These are phyloP conservation scores for Kazachstania martiniae DNA, from an alignment of 805 yeast genomes.

Conservation along the genomic window DNA sequence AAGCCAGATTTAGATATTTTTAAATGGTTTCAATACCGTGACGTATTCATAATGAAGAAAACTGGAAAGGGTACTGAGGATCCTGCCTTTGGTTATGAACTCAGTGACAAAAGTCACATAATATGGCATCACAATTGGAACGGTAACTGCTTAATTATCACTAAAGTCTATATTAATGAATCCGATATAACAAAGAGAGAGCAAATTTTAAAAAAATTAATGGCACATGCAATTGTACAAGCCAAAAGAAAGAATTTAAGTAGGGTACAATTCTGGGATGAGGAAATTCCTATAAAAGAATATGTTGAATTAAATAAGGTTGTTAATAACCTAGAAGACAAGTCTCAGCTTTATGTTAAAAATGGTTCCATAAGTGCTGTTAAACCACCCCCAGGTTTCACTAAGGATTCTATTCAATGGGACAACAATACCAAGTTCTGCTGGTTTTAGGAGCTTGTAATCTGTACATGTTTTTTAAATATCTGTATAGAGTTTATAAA, in stretches of 20 bases:
- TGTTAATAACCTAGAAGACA: conserved; percentile 17
- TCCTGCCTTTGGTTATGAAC: conserved; percentile 23
- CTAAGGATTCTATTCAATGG: conserved; percentile 27
- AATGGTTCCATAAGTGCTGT: conserved; percentile 33
- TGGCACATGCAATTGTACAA: conserved; percentile 29
- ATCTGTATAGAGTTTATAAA: neutral
- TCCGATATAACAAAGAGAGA: conserved; percentile 6
- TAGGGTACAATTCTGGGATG: conserved; percentile 32
- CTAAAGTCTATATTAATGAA: conserved; percentile 17
- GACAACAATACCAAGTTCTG: conserved; percentile 36
- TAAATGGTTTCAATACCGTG: conserved; percentile 36
- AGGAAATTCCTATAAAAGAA: conserved; percentile 23
- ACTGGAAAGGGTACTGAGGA: conserved; percentile 6
- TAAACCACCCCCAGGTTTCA: conserved; percentile 23
- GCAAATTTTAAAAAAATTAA: conserved; percentile 18
- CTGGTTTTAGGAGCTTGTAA: conserved; percentile 31
- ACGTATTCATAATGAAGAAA: conserved; percentile 24
- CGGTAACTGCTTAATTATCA: conserved; percentile 20
- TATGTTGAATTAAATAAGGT: conserved; percentile 14
- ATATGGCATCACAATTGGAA: conserved; percentile 39
- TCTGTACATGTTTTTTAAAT: neutral
- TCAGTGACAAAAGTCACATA: conserved; percentile 26
- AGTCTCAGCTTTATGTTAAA: conserved; percentile 12
- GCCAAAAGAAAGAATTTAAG: conserved; percentile 20
- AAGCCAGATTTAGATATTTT: conserved; percentile 30